A percentile compares a stretch with the other conserved stretches of the same genome.
Evolutionary conservation across 352 stramenopile species (phyloP).

Genomic region (Globisporangium orthogonon): DNA sequence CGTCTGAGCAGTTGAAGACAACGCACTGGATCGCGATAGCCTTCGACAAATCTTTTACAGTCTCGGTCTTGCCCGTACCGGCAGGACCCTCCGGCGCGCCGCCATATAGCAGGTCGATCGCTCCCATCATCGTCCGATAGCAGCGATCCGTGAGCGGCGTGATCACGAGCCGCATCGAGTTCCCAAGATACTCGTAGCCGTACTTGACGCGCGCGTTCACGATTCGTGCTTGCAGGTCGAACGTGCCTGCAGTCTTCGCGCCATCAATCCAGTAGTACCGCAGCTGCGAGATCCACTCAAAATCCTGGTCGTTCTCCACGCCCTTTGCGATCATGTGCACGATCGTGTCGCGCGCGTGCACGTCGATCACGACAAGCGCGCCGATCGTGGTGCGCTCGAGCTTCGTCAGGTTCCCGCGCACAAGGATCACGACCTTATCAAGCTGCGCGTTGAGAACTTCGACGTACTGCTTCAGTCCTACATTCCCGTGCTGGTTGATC

Average conservation of each 20-base stretch:
- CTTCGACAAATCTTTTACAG: constrained; percentile 93
- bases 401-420: constrained; percentile 88
- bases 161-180: constrained; percentile 92
- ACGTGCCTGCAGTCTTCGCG: constrained; percentile 33
- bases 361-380: constrained; percentile 90
- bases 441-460: constrained; percentile 84
- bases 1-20: constrained; percentile 92
- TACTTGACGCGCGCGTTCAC: constrained; percentile 87
- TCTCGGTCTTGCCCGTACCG: constrained; percentile 94
- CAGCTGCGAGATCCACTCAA: constrained; percentile 92
- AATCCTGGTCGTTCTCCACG: constrained; percentile 87
- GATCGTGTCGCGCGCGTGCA: constrained; percentile 91
- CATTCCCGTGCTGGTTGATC: constrained; percentile 65
- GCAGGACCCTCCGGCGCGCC: constrained; percentile 90
- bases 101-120: constrained; percentile 91
- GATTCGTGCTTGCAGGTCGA: constrained; percentile 84
- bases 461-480: constrained; percentile 72
- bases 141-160: constrained; percentile 92
- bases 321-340: constrained; percentile 88
- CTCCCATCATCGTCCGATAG: constrained; percentile 93
- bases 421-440: constrained; percentile 88
- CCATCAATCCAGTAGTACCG: constrained; percentile 91
- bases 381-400: constrained; percentile 90
- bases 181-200: constrained; percentile 91
- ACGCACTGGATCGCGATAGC: constrained; percentile 94